phyloP scores from a whole-genome alignment of 495 filamentous ascomycete genomes.

The Melanomma pulvis-pyrius region DNA sequence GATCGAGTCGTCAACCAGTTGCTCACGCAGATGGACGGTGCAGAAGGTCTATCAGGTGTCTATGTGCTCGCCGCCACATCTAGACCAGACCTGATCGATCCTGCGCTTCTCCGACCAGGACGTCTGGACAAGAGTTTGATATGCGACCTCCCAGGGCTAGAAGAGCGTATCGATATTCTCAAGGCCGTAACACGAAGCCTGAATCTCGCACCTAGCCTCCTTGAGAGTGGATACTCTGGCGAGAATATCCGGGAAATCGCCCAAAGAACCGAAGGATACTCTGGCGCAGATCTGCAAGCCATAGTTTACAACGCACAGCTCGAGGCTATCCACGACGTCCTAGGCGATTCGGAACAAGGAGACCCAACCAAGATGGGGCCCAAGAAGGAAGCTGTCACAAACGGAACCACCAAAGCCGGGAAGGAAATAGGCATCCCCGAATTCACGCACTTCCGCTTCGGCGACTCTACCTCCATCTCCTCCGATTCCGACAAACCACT shows the following conservation, averaged over 20 bases:
- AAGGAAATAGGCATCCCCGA: slow-evolving; percentile 50
- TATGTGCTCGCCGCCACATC: slow-evolving; percentile 94
- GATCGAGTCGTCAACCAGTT: slow-evolving; percentile 99
- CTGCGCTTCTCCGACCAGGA: slow-evolving; percentile 84
- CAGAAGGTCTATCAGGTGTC: slow-evolving; percentile 89
- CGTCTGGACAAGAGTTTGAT: slow-evolving; percentile 87
- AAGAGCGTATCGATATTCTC: slow-evolving; percentile 87
- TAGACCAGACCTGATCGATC: slow-evolving; percentile 91
- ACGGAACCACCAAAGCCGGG: slow-evolving; percentile 35
- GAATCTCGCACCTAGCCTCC: slow-evolving; percentile 63
- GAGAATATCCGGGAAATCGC: slow-evolving; percentile 69
- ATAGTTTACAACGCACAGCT: slow-evolving; percentile 95
- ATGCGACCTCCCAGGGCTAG: slow-evolving; percentile 78
- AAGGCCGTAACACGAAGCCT: slow-evolving; percentile 78
- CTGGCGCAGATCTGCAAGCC: slow-evolving; percentile 91
- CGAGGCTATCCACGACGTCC: slow-evolving; percentile 91
- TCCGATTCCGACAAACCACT: background rate
- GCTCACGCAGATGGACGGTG: slow-evolving; percentile 98
- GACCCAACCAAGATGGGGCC: slow-evolving; percentile 39
- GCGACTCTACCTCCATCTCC: slow-evolving; percentile 43
- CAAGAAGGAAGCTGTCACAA: slow-evolving; percentile 33
- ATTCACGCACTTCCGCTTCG: slow-evolving; percentile 85
- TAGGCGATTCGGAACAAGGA: slow-evolving; percentile 63
- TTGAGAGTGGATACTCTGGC: slow-evolving; percentile 48
- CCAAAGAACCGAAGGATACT: slow-evolving; percentile 81